phyloP scores from a whole-genome alignment of 495 filamentous ascomycete genomes.

The Oidiodendron maius region DNA sequence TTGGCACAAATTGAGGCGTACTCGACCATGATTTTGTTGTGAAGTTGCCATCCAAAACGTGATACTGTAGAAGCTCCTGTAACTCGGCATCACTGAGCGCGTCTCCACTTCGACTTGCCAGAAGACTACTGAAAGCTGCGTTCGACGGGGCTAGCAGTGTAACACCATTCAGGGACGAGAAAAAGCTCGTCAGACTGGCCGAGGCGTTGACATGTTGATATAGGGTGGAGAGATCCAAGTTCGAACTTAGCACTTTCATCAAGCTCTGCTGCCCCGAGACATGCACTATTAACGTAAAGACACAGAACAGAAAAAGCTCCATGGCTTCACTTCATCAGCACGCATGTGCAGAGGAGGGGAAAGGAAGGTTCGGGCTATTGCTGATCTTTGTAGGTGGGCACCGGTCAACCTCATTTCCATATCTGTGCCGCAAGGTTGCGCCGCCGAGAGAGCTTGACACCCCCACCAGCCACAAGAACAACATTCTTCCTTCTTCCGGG shows the following conservation, averaged over 20 bases:
- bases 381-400: no score
- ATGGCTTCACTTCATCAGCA: neutral
- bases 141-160: slow-evolving; percentile 41
- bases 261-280: neutral
- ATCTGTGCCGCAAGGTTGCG: no score
- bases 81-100: neutral
- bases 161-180: slow-evolving; percentile 15
- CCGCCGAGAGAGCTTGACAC: no score
- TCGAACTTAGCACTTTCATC: neutral
- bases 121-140: slow-evolving; percentile 28
- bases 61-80: slow-evolving; percentile 35
- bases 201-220: slow-evolving; percentile 5
- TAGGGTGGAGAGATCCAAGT: slow-evolving; percentile 4
- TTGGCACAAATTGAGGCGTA: slow-evolving; percentile 34
- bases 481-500: no score
- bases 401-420: no score
- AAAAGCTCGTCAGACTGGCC: neutral
- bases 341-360: no score
- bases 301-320: neutral
- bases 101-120: slow-evolving; percentile 4
- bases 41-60: slow-evolving; percentile 35
- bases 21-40: slow-evolving; percentile 27
- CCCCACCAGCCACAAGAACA: no score
- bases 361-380: no score
- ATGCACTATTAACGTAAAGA: neutral